Evolutionary conservation across 306 rosid species (phyloP), one percentile per base, ranked within the genome.

Genomic region (Gynostemma pentaphyllum): DNA sequence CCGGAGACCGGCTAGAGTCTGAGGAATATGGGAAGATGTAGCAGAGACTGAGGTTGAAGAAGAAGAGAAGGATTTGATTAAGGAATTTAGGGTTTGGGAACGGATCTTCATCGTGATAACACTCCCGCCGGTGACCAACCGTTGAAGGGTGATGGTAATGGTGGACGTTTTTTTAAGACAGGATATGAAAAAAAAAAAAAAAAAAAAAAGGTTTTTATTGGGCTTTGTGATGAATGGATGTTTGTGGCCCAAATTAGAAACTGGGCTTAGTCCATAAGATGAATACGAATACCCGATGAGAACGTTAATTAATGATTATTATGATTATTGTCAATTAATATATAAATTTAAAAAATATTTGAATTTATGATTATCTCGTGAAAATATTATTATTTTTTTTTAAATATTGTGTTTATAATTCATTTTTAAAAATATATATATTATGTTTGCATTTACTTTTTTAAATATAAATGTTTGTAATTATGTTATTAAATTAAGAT

Each of bases 1-100:
- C 12, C 99, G 88, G 42, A 94, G 90, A 32, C 78, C 86, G 0
- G 90, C 80, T 2, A 94, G 79, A 62, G 83, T 92, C 51, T 78
- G 91, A 2, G 91, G 87, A 70, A 75, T 75, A 24, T 75, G 80
- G n/a, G 87, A 63, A 54, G 80, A 68, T 0, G 74, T 11, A 2
- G 74, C 3, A 0, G 76, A 41, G 37, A 68, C 28, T 5, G 79
- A 56, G 16, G 81, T 39, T 5, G 78, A 64, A 1, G 77, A 69
- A 5, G 92, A 80, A 26, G 84, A 84, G 77, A 82, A 87, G 14
- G 77, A 59, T 39, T 67, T 77, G 21, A 74, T 19, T 13, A 75
- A 41, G 16, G 77, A 62, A 28, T 85, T 68, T 5, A 85, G 76
- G 41, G 72, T 62, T 64, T 77, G 67, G 56, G 78, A 16, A 40